Evolutionary conservation across 164 flowering plant genomes (phyloP).

Genomic region (Litsea cubeba): DNA sequence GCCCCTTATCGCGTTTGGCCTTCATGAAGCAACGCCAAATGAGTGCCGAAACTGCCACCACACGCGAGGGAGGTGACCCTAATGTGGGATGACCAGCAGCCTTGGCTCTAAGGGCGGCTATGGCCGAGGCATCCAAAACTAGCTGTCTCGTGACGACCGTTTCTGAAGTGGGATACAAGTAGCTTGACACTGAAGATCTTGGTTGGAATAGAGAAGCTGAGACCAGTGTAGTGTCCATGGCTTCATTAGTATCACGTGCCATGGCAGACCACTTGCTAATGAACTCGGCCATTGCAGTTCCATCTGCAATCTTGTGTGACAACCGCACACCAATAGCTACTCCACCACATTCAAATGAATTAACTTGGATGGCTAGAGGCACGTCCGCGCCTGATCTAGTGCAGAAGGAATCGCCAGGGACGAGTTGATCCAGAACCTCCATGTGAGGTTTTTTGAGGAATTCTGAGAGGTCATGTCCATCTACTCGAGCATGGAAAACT

Average conservation of each 20-base stretch:
- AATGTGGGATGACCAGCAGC: slow-evolving; percentile 1
- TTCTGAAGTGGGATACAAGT: neutral
- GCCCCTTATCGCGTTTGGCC: neutral
- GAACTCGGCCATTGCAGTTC: slow-evolving; percentile 22
- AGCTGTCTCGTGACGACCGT: slow-evolving; percentile 36
- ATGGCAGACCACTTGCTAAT: slow-evolving; percentile 33
- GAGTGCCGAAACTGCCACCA: slow-evolving; percentile 41
- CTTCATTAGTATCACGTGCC: slow-evolving; percentile 14
- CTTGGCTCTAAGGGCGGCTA: slow-evolving; percentile 25
- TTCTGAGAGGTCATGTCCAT: slow-evolving; percentile 14
- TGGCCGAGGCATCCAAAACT: slow-evolving; percentile 33
- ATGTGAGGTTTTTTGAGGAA: slow-evolving; percentile 11
- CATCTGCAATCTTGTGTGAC: slow-evolving; percentile 41
- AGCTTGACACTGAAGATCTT: neutral
- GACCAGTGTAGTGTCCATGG: slow-evolving; percentile 16
- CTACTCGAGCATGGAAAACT: slow-evolving; percentile 19
- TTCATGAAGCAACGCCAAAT: slow-evolving; percentile 37
- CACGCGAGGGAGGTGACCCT: slow-evolving; percentile 27
- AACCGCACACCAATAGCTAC: slow-evolving; percentile 43
- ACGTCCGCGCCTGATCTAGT: neutral
- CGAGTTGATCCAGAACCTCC: slow-evolving; percentile 11
- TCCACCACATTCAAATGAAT: slow-evolving; percentile 44
- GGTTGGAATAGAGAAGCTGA: slow-evolving; percentile 24
- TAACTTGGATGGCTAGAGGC: slow-evolving; percentile 33
- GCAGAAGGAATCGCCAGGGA: slow-evolving; percentile 13